Evolutionary conservation across 73 alveolate species (phyloP).

Genomic region (Uronychia setigera): DNA sequence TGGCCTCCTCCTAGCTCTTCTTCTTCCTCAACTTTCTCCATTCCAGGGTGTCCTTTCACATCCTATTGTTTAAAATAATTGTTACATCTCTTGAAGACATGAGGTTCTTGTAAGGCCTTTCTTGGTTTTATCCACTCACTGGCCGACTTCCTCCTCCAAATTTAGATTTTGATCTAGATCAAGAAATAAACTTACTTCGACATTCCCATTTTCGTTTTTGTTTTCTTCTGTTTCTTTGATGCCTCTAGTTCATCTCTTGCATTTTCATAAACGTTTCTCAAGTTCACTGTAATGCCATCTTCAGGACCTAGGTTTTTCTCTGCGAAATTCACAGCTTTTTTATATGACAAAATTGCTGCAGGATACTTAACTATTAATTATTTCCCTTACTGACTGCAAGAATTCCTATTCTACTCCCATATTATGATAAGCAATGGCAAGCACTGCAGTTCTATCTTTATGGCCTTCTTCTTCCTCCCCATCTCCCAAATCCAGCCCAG

Average conservation of each 20-base stretch:
- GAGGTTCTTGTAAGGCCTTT: neutral
- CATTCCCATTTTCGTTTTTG: no score
- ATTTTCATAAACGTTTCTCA: conserved; percentile 67
- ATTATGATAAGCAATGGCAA: conserved; percentile 85
- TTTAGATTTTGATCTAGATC: no score
- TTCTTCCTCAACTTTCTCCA: no score
- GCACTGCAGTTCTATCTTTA: conserved; percentile 73
- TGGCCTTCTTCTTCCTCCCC: conserved; percentile 9
- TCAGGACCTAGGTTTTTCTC: conserved; percentile 66
- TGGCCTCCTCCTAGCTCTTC: no score
- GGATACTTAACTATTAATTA: conserved; percentile 28
- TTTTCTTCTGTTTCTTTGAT: neutral
- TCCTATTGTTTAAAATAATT: no score
- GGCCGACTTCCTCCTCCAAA: no score
- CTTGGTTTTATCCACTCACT: no score
- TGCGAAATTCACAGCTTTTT: conserved; percentile 68
- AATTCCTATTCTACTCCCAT: conserved; percentile 91
- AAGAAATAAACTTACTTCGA: no score
- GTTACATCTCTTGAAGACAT: neutral
- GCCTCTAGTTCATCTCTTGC: conserved; percentile 52
- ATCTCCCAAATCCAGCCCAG: no score
- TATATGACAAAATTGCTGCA: conserved; percentile 58
- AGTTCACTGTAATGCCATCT: conserved; percentile 62
- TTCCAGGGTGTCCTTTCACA: no score
- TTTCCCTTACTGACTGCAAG: conserved; percentile 25